Conservation (phyloP, 257 asterid species). For the Capsicum rhomboideum region DNA sequence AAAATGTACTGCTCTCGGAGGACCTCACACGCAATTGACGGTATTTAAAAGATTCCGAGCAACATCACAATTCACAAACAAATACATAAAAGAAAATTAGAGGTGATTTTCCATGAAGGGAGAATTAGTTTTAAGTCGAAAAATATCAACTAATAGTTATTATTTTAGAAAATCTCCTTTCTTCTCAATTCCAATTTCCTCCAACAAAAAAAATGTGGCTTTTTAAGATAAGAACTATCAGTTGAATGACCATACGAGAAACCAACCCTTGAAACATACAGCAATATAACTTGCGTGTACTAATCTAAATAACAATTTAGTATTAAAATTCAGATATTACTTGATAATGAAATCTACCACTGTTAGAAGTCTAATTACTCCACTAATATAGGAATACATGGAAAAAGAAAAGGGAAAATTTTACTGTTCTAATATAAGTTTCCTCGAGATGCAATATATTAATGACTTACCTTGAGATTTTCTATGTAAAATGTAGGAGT, state of each 20-base stretch:
- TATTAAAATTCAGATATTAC: too few relatives aligned
- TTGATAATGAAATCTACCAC: too few relatives aligned
- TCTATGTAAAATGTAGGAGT: slow-evolving; percentile 81
- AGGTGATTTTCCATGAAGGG: neutral
- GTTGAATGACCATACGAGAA: neutral
- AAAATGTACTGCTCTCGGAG: too few relatives aligned
- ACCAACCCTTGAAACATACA: neutral
- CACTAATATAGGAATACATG: too few relatives aligned
- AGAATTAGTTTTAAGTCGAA: neutral
- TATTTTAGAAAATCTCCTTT: neutral
- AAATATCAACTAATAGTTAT: neutral
- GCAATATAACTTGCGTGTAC: too few relatives aligned
- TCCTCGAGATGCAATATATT: neutral
- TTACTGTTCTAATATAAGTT: too few relatives aligned
- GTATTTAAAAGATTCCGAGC: neutral
- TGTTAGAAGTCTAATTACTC: too few relatives aligned
- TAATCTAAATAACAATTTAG: too few relatives aligned
- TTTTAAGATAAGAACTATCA: too few relatives aligned
- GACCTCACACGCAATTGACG: too few relatives aligned
- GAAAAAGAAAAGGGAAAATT: neutral
- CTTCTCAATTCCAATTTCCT: neutral
- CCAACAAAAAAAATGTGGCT: neutral
- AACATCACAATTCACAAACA: neutral
- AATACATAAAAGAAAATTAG: neutral
- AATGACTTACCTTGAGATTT: slow-evolving; percentile 62